Conservation (phyloP, 2,329 filamentous ascomycete species). For the Fusarium sp. region DNA sequence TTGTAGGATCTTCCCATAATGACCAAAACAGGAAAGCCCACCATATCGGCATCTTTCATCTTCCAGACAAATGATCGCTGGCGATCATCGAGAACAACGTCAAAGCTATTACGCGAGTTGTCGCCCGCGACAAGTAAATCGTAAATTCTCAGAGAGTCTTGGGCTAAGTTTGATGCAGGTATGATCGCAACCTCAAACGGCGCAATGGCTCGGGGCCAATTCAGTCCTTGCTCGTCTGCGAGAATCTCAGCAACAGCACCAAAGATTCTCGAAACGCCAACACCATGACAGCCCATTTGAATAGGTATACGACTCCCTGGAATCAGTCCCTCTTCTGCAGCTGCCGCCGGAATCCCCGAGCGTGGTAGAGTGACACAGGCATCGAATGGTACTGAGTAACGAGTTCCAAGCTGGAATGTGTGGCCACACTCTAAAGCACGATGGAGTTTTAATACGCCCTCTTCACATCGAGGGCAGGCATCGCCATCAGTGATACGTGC, state of each 20-base stretch:
- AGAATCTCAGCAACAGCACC: slow-evolving; percentile 84
- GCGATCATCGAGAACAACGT: slow-evolving; percentile 81
- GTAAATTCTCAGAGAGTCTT: slow-evolving; percentile 70
- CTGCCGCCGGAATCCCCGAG: slow-evolving; percentile 21
- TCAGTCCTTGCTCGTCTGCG: slow-evolving; percentile 78
- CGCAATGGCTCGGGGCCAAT: slow-evolving; percentile 89
- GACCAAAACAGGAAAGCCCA: slow-evolving; percentile 87
- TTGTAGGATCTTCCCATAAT: slow-evolving; percentile 80
- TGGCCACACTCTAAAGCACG: slow-evolving; percentile 91
- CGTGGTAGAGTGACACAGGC: slow-evolving; percentile 66
- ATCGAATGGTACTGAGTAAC: slow-evolving; percentile 82
- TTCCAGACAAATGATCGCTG: slow-evolving; percentile 81
- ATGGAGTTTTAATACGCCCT: slow-evolving; percentile 72
- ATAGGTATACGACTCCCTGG: slow-evolving; percentile 63
- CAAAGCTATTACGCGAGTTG: slow-evolving; percentile 54
- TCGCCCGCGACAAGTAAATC: slow-evolving; percentile 62
- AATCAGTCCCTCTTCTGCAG: slow-evolving; percentile 18
- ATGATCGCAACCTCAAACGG: slow-evolving; percentile 84
- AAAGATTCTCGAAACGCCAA: slow-evolving; percentile 91
- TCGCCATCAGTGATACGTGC: slow-evolving; percentile 76
- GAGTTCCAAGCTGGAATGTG: slow-evolving; percentile 91
- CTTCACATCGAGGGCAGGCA: slow-evolving; percentile 75
- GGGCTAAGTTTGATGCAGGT: slow-evolving; percentile 57
- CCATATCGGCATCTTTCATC: slow-evolving; percentile 86
- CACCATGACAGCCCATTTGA: slow-evolving; percentile 97